Conservation (phyloP, 352 stramenopile genomes). For the Phytophthora sp. region DNA sequence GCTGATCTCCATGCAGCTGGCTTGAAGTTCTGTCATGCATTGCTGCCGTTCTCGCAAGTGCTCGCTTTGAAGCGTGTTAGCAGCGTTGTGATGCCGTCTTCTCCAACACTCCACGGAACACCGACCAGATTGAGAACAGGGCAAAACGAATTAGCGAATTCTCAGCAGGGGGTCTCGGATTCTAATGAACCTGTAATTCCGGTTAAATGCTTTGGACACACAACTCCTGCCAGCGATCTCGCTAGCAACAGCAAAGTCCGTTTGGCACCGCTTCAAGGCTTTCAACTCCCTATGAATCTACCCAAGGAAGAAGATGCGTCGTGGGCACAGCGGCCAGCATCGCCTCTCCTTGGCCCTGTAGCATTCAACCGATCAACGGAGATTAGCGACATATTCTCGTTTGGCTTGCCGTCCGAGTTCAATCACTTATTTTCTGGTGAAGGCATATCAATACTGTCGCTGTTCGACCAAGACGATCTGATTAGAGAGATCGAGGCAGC, state of each 20-base stretch:
- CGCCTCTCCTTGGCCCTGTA: slow-evolving; percentile 16
- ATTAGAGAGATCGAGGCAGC: slow-evolving; percentile 72
- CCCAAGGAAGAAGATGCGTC: slow-evolving; percentile 6
- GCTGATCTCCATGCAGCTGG: slow-evolving; percentile 61
- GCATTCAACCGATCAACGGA: slow-evolving; percentile 8
- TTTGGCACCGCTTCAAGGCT: slow-evolving; percentile 22
- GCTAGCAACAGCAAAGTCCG: slow-evolving; percentile 33
- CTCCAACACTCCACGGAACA: neutral
- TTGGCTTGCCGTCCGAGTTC: slow-evolving; percentile 36
- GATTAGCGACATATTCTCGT: slow-evolving; percentile 2
- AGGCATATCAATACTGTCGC: slow-evolving; percentile 45
- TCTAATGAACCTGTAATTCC: slow-evolving; percentile 5
- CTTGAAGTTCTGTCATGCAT: slow-evolving; percentile 54
- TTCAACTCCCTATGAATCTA: slow-evolving; percentile 3
- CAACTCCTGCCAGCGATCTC: slow-evolving; percentile 1
- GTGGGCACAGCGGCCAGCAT: slow-evolving; percentile 12
- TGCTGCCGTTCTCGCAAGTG: slow-evolving; percentile 69
- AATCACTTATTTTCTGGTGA: slow-evolving; percentile 38
- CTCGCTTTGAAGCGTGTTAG: slow-evolving; percentile 47
- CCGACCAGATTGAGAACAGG: neutral
- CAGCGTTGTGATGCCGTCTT: neutral
- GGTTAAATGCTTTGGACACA: slow-evolving; percentile 23
- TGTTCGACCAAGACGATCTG: slow-evolving; percentile 55
- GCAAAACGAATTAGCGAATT: neutral
- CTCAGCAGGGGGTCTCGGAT: slow-evolving; percentile 2